Conservation (phyloP, 805 yeast genomes). For the Kazachstania africana region DNA sequence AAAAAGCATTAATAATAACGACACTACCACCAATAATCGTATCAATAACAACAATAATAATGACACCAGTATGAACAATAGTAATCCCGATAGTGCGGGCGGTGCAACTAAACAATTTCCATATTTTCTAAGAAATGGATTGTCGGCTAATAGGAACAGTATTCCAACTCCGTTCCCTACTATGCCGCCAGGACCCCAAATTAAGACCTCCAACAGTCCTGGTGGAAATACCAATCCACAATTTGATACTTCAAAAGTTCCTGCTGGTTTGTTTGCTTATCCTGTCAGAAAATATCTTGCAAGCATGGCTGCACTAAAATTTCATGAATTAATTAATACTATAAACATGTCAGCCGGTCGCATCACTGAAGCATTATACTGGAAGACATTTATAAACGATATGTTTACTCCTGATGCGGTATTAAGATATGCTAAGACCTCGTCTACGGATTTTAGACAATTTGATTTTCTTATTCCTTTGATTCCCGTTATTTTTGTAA, state of each 20-base stretch:
- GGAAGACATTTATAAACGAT: slow-evolving; percentile 39
- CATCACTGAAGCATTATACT: slow-evolving; percentile 34
- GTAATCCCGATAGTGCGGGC: too few species aligned
- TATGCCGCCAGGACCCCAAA: too few species aligned
- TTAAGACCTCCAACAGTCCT: too few species aligned
- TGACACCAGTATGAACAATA: too few species aligned
- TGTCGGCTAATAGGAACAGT: not conserved
- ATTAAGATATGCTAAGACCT: slow-evolving; percentile 35
- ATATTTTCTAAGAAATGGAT: too few species aligned
- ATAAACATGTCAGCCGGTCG: slow-evolving; percentile 34
- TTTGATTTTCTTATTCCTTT: slow-evolving; percentile 42
- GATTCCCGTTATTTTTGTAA: slow-evolving; percentile 30
- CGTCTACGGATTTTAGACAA: slow-evolving; percentile 37
- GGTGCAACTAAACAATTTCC: too few species aligned
- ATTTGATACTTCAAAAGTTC: too few species aligned
- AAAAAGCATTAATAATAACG: too few species aligned
- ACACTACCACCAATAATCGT: too few species aligned
- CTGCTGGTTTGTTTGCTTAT: slow-evolving; percentile 13
- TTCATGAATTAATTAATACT: slow-evolving; percentile 39
- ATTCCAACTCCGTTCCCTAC: not conserved
- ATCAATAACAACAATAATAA: too few species aligned
- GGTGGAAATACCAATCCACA: too few species aligned
- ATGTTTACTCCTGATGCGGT: slow-evolving; percentile 42
- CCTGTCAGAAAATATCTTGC: slow-evolving; percentile 31
- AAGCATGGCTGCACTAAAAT: slow-evolving; percentile 38